Percentiles rank a stretch among this genome's conserved stretches.
phyloP scores from a whole-genome alignment of 2,329 filamentous ascomycete species.

The Colletotrichum cuscutae region DNA sequence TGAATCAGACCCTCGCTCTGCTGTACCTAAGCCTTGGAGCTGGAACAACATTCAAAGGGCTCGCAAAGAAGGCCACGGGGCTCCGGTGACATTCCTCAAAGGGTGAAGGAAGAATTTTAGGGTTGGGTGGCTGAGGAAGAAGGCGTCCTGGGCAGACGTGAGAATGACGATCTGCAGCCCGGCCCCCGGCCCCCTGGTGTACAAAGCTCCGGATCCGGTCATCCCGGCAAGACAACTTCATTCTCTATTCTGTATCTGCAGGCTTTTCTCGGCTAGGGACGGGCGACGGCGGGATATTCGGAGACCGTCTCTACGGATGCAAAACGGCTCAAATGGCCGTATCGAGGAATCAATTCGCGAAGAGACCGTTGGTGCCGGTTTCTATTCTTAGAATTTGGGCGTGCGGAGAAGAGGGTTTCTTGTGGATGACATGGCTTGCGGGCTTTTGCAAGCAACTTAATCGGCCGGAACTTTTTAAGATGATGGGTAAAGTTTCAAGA shows the following conservation, averaged over 20 bases:
- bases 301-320: background rate
- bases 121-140: no score
- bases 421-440: background rate
- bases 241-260: background rate
- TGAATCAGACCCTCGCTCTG: no score
- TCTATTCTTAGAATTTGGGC: background rate
- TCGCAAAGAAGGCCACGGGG: no score
- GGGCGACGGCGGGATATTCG: background rate
- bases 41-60: background rate
- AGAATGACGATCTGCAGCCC: background rate
- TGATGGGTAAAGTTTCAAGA: background rate
- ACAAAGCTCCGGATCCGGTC: background rate
- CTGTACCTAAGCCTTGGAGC: no score
- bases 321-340: background rate
- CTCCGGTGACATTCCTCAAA: background rate
- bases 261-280: background rate
- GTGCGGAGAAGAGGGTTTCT: background rate
- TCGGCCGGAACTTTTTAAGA: background rate
- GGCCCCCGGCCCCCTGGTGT: background rate
- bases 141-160: constrained; percentile 12
- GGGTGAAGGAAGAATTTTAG: background rate
- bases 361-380: background rate
- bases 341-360: background rate
- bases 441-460: background rate
- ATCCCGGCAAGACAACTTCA: background rate